Base-by-base conservation (phyloP, 2,329 filamentous ascomycete genomes). In the Chrysosporium queenslandicum region DNA sequence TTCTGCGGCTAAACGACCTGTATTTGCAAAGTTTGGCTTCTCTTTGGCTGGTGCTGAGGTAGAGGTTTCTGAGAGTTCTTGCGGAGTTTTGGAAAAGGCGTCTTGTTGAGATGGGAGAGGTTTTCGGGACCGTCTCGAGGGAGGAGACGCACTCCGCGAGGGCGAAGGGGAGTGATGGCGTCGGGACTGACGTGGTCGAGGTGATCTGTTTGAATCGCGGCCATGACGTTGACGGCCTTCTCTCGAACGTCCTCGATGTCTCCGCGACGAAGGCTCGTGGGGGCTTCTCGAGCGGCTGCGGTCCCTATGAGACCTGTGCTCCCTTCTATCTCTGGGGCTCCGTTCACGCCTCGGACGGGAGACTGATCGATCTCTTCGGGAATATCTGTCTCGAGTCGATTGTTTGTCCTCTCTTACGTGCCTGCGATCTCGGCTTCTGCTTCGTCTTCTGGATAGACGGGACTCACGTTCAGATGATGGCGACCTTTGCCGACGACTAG, bases 1-100 rank as follows among this genome's bases (percentile, higher is more conserved):
- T 58, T 88, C 89, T 41, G 89, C 87, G 2, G 92, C 92, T 16
- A 98, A 76, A 6, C 85, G 75, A 25, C 92, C 92, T 0, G 89
- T 89, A 30, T 77, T 80, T 18, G 78, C 80, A 68, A 85, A 94
- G 68, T 96, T 98, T 37, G 90, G 86, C 67, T 89, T 90, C 66
- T 97, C 84, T 1, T 52, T 68, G 20, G 65, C 64, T 1, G 64
- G 63, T 1, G 62, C 60, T 21, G 64, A 65, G n/a, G 59, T 63
- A 3, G 61, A 59, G 2, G 55, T 58, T 27, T 65, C 57, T 27
- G 56, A 57, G 52, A 27, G 58, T 2, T 63, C 58, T 29, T 64
- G 62, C 2, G 63, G 59, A 20, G 62, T 65, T 51, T 53, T 57
- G 21, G 55, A 52, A 58, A 74, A 76, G 20, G 71, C 71, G 32